A percentile compares a stretch with the other conserved stretches of the same genome.
phyloP scores from a whole-genome alignment of 2,329 filamentous ascomycete species.

The Ophiostoma piceae region DNA sequence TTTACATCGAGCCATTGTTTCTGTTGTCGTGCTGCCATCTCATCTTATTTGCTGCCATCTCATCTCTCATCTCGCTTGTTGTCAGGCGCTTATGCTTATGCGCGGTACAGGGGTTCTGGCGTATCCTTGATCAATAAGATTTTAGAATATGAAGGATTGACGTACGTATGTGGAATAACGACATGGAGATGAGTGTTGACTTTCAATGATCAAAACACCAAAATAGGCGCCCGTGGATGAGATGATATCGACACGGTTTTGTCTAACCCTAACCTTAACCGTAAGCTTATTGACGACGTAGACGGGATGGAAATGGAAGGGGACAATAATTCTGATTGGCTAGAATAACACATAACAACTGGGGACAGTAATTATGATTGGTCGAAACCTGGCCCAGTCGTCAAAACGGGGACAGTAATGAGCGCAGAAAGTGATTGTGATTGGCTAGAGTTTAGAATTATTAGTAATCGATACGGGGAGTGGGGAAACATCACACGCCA shows the following conservation, averaged over 20 bases:
- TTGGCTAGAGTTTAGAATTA: not conserved
- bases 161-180: not conserved
- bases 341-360: too few species aligned
- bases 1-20: not conserved
- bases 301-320: not conserved
- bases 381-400: too few species aligned
- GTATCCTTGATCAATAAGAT: not conserved
- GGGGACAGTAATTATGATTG: too few species aligned
- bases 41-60: not conserved
- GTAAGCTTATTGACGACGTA: not conserved
- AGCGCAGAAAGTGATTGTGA: not conserved
- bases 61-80: not conserved
- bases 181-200: not conserved
- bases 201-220: not conserved
- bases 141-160: not conserved
- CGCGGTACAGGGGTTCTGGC: slow-evolving; percentile 5
- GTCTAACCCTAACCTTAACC: not conserved
- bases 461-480: not conserved
- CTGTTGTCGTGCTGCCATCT: not conserved
- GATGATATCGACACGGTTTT: not conserved
- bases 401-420: too few species aligned
- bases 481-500: not conserved
- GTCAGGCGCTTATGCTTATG: slow-evolving; percentile 3
- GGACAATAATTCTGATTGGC: not conserved
- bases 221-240: slow-evolving; percentile 7